Evolutionary conservation across 345 rosid species (phyloP), one percentile per base, ranked within the genome.

Genomic region (Salix viminalis): DNA sequence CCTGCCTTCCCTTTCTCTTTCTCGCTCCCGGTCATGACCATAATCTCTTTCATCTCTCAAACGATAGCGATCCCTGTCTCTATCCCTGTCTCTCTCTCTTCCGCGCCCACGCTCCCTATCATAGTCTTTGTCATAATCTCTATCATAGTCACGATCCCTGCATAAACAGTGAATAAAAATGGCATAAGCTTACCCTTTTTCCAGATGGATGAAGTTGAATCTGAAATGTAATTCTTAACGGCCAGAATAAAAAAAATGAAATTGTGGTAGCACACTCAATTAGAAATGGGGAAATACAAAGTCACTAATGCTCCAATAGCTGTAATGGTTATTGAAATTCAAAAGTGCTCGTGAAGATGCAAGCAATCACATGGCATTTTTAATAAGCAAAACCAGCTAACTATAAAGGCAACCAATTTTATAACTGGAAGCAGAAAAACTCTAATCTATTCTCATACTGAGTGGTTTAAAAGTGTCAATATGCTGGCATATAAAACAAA

Each of bases 11-110:
- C 94, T 86, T 48, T 90, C 98, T 73, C 90, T 77, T 46, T 90
- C 97, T 74, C 90, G 88, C 5, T 89, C 97, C 80, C 91, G 83
- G 34, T 90, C 98, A 62, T 90, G 85, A 41, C 93, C 93, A 82
- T 91, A 85, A 54, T 88, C 96, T 75, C 85, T 88, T 74, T 90
- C 93, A 32, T 87, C 92, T 79, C 92, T 84, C 72, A 91, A 58
- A 23, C 87, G 90, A 73, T 95, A 87, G 23, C 87, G 87, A 79
- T 94, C 94, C 79, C 91, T 82, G 48, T 91, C 94, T 26, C 88
- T 79, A 0, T 84, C 87, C 1, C 86, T 79, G 4, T 86, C 90
- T 0, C 86, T 52, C 2, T 80, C 86, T 15, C 83, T 61, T 0
- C 78, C 84, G 12, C 81, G 76, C 0, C 72, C 80, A 10, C 72